Evolutionary conservation across 2,329 filamentous ascomycete genomes (phyloP), one percentile per base, ranked within the genome.

Genomic region (Pleoardoris graminearum): DNA sequence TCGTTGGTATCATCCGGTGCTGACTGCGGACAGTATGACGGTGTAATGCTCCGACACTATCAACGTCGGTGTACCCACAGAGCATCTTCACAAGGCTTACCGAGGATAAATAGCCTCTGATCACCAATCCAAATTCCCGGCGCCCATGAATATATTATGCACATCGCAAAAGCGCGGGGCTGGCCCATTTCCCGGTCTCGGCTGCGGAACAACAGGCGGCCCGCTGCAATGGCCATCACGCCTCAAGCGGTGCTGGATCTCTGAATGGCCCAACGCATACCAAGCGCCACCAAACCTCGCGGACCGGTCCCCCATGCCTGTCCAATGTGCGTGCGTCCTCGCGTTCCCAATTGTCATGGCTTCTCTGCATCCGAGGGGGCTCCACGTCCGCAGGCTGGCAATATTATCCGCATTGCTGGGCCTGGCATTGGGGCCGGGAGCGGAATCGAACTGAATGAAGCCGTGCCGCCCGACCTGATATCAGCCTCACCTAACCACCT

Each of bases 221-320:
- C 32, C 43, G 43, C 43, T 46, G 43, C 43, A 46, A n/a, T 22
- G 4, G 22, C 27, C 44, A 8, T 38, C 33, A 38, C 44, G 23
- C 35, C 19, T 16, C 42, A 21, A 19, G 42, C 12, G 7, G 19
- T 22, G 17, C 30, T 8, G 14, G 30, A 10, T 7, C 44, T 29
- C 25, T 47, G 32, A 47, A 19, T 47, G 44, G 44, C 44, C 33
- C 44, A n/a, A 32, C 22, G 21, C n/a, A 22, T 19, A 22, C 32
- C 44, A 37, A 23, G 32, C 44, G 44, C 44, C 44, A 30, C 33
- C 33, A 47, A 36, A n/a, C 44, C 14, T 47, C 44, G 21, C 10
- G 4, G 42, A 33, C 17, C 35, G 12, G 17, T 30, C 14, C 32
- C 7, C 22, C 19, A 33, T n/a, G 8, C 17, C 33, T 25, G 43